Conservation (phyloP, 768 basidiomycete species). For the Dacryopinax primogenitus region DNA sequence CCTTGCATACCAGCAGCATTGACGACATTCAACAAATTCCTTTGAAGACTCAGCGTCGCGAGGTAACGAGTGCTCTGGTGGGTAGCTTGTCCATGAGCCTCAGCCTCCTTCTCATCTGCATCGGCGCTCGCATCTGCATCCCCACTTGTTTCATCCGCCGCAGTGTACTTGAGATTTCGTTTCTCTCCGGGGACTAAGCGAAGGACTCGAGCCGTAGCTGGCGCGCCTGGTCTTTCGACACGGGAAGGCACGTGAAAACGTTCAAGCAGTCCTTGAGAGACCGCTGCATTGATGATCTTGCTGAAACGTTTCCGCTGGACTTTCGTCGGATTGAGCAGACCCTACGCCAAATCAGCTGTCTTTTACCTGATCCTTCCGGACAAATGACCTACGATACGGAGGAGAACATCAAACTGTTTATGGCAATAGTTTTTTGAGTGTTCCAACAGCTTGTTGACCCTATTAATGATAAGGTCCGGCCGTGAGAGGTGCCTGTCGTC, state of each 20-base stretch:
- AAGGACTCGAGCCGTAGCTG: slow-evolving; percentile 34
- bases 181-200: not conserved
- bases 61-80: slow-evolving; percentile 11
- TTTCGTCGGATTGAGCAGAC: slow-evolving; percentile 60
- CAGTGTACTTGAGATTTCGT: not conserved
- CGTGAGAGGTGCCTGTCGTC: slow-evolving; percentile 68
- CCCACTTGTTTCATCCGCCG: slow-evolving; percentile 25
- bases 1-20: slow-evolving; percentile 47
- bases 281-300: slow-evolving; percentile 56
- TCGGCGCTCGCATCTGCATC: slow-evolving; percentile 29
- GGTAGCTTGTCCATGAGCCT: slow-evolving; percentile 24
- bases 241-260: slow-evolving; percentile 56
- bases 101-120: slow-evolving; percentile 33
- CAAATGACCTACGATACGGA: slow-evolving; percentile 47
- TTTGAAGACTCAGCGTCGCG: slow-evolving; percentile 55
- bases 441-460: slow-evolving; percentile 60
- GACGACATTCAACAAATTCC: slow-evolving; percentile 63
- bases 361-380: not conserved
- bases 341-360: slow-evolving; percentile 33
- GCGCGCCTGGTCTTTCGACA: slow-evolving; percentile 32
- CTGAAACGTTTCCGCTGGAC: slow-evolving; percentile 74
- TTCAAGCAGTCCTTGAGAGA: slow-evolving; percentile 61
- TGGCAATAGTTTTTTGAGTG: slow-evolving; percentile 58
- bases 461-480: slow-evolving; percentile 52
- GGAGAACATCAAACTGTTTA: slow-evolving; percentile 59